Base-by-base conservation (phyloP, 83 land plant species). In the Picea abies region DNA sequence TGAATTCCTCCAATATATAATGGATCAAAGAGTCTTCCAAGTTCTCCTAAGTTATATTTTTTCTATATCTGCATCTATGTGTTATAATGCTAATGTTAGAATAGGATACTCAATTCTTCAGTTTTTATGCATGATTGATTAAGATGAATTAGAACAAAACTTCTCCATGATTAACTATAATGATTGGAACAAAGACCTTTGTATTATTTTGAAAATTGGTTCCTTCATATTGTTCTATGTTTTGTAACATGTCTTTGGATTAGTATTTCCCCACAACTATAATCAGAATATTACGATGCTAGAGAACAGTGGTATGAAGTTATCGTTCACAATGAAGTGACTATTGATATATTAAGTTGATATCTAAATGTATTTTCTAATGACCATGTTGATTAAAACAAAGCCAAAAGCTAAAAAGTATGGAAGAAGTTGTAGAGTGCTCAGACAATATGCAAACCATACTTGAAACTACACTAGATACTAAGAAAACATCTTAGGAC, bases 351-450 rank as follows among this genome's bases (percentile, higher is more conserved):
- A n/a, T 73, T 41, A 4, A 44, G 5, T 23, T 44, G 26, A 73
- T 52, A 75, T 75, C 25, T 49, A 47, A 73, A 20, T 44, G 20
- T 41, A 5, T 75, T 75, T 9, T 44, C 12, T 75, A n/a, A 14
- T 22, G 58, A 75, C 12, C n/a, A 75, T 9, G 9, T 11, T 47
- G 78, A 75, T 32, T 20, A 49, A 8, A 49, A 75, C 5, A 17
- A 56, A n/a, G 11, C 4, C 11, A 75, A 58, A 44, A 75, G 2
- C 29, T 20, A 9, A n/a, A 32, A 22, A 75, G 1, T 10, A 75
- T 75, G 78, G 78, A 75, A n/a, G 78, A 75, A 47, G 60, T 22
- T 22, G 78, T 11, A 47, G 49, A 44, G 29, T 58, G 49, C 15
- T n/a, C 60, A 47, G 78, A 47, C 16, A 25, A 71, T 39, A 41